Evolutionary conservation across 306 rosid species (phyloP).

Genomic region (Delonix regia): DNA sequence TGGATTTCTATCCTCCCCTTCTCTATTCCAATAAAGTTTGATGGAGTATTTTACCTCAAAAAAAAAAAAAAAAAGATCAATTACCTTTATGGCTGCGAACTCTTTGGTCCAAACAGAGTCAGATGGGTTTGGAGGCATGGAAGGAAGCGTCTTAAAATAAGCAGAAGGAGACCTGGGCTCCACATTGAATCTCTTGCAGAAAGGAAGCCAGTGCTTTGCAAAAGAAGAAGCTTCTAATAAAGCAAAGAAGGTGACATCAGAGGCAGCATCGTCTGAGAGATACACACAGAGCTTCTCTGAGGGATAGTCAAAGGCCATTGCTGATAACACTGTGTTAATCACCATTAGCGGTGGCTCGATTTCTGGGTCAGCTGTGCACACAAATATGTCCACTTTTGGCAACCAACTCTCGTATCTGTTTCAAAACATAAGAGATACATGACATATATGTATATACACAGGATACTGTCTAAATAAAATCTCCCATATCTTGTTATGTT

Average conservation of each 20-base stretch:
- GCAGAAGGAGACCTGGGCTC: constrained; percentile 82
- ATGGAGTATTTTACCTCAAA: no score
- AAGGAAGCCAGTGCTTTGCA: constrained; percentile 83
- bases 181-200: constrained; percentile 59
- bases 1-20: no score
- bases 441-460: no score
- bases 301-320: constrained; percentile 79
- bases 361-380: constrained; percentile 80
- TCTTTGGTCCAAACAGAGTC: constrained; percentile 3
- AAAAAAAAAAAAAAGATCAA: no score
- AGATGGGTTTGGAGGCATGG: background rate
- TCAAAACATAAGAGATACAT: no score
- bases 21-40: no score
- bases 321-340: constrained; percentile 72
- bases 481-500: no score
- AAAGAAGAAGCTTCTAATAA: constrained; percentile 63
- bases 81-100: constrained; percentile 48
- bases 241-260: constrained; percentile 69
- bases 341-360: constrained; percentile 83
- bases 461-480: no score
- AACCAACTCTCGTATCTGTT: constrained; percentile 26
- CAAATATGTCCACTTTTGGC: constrained; percentile 77
- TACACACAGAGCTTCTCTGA: constrained; percentile 69
- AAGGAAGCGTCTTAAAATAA: constrained; percentile 37
- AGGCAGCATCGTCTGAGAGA: constrained; percentile 78